These are phyloP conservation scores for Pleurostoma richardsiae DNA, from an alignment of 2,329 filamentous ascomycete species.

Conservation along the genomic window DNA sequence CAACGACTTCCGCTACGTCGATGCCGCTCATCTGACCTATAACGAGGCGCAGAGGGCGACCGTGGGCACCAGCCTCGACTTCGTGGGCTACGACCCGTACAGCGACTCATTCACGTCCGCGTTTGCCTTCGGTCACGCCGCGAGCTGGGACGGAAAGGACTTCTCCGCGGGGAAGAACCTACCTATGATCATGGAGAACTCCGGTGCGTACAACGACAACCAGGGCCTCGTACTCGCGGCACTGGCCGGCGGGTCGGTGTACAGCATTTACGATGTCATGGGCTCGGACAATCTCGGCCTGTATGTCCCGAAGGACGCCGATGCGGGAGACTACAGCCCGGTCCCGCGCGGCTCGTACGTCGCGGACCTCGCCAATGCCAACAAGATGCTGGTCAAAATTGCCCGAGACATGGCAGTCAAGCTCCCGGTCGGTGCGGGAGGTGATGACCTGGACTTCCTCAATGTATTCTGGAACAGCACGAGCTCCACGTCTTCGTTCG, in stretches of 20 bases:
- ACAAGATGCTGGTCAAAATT: not conserved
- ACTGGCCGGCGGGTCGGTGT: not conserved
- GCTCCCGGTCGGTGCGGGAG: not conserved
- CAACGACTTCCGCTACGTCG: not conserved
- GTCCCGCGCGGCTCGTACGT: not conserved
- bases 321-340: not conserved
- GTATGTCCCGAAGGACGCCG: not conserved
- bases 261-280: not conserved
- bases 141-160: not conserved
- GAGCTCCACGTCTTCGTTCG: not conserved
- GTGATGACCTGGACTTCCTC: not conserved
- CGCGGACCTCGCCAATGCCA: not conserved
- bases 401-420: not conserved
- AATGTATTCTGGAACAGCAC: not conserved
- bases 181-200: not conserved
- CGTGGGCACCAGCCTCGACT: conserved; percentile 4
- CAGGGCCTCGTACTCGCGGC: not conserved
- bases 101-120: not conserved
- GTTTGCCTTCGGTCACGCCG: not conserved
- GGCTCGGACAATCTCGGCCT: not conserved
- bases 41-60: conserved; percentile 2
- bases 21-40: not conserved
- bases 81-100: conserved; percentile 4
- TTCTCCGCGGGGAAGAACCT: not conserved
- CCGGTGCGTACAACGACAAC: not conserved